phyloP scores from a whole-genome alignment of 805 yeast genomes.

The Saccharomyces jurei region DNA sequence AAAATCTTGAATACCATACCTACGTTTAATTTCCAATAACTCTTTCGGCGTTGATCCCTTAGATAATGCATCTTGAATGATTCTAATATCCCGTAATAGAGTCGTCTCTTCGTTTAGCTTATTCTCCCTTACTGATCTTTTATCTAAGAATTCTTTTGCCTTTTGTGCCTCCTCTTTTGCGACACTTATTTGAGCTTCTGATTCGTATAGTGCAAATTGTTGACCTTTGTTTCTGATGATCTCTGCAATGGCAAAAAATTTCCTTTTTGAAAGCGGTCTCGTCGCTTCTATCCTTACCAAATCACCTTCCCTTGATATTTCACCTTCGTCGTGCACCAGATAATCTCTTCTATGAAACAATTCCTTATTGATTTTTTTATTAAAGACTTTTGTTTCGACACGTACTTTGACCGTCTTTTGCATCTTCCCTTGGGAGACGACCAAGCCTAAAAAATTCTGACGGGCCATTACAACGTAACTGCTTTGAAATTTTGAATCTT shows the following conservation, averaged over 20 bases:
- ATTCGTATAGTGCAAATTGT: conserved; percentile 74
- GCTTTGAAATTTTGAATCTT: not conserved
- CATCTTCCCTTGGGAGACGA: conserved; percentile 94
- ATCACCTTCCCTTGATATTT: conserved; percentile 90
- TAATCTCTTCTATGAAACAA: conserved; percentile 72
- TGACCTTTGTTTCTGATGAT: conserved; percentile 85
- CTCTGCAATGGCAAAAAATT: conserved; percentile 87
- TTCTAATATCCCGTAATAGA: conserved; percentile 25
- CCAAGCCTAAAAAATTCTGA: conserved; percentile 87
- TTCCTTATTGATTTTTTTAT: conserved; percentile 65
- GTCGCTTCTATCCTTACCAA: conserved; percentile 86
- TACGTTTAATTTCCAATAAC: conserved; percentile 34
- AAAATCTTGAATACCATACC: conserved; percentile 41
- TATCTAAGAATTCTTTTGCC: conserved; percentile 45
- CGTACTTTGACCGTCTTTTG: conserved; percentile 90
- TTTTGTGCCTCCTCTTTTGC: conserved; percentile 54
- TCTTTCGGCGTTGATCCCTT: conserved; percentile 32
- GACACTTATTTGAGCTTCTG: conserved; percentile 62
- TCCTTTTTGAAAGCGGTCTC: conserved; percentile 74
- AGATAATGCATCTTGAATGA: conserved; percentile 24
- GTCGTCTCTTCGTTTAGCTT: conserved; percentile 18
- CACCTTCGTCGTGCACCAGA: conserved; percentile 89
- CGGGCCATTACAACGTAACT: conserved; percentile 52
- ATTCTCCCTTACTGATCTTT: conserved; percentile 34
- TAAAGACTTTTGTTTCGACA: conserved; percentile 68